These are phyloP conservation scores for Starmerella stigmatis DNA, from an alignment of 805 yeast genomes.

Conservation along the genomic window DNA sequence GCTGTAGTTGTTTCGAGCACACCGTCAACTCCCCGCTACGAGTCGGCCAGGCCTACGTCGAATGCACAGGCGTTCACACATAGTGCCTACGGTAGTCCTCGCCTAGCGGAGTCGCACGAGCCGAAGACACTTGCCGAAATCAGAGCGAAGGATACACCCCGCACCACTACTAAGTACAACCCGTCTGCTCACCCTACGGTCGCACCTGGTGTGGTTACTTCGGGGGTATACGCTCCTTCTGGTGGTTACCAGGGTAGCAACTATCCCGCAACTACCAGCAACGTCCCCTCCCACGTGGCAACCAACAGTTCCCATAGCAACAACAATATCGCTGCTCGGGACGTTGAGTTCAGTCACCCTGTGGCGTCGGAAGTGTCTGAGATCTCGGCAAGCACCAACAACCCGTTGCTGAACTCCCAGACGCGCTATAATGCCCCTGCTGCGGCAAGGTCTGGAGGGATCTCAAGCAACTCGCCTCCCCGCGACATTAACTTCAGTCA, in stretches of 20 bases:
- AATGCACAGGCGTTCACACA: background rate
- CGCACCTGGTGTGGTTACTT: too few species aligned
- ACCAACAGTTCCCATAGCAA: background rate
- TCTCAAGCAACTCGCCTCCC: too few species aligned
- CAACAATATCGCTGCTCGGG: background rate
- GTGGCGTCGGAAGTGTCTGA: background rate
- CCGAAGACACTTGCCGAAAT: too few species aligned
- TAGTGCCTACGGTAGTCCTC: conserved; percentile 1
- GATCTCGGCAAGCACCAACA: conserved; percentile 1
- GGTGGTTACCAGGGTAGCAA: too few species aligned
- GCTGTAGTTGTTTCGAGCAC: background rate
- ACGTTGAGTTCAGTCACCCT: conserved; percentile 9
- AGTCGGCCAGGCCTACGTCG: background rate
- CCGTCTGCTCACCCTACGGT: too few species aligned
- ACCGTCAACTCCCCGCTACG: background rate
- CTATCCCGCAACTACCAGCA: background rate
- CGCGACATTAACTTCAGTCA: conserved; percentile 7
- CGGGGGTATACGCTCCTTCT: too few species aligned
- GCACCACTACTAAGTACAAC: too few species aligned
- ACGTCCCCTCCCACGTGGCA: too few species aligned
- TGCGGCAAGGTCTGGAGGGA: background rate
- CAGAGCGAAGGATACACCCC: too few species aligned
- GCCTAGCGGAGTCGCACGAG: background rate
- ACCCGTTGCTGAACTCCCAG: conserved; percentile 7
- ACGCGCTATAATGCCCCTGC: conserved; percentile 1